phyloP scores from a whole-genome alignment of 2,329 filamentous ascomycete genomes.

The Setomelanomma holmii region DNA sequence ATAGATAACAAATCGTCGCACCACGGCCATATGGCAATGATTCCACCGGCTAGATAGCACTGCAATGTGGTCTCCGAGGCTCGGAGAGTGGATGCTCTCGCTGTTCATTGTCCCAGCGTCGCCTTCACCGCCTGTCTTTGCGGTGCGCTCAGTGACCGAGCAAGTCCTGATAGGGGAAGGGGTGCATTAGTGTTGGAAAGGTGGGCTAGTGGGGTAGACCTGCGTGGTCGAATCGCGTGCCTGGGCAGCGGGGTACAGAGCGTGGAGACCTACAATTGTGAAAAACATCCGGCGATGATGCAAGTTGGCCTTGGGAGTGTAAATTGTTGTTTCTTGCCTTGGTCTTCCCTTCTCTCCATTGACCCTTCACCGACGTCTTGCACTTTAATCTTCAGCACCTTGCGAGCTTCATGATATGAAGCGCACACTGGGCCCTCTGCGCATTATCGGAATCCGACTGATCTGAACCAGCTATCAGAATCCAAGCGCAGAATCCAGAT shows the following conservation, averaged over 20 bases:
- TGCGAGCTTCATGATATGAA: conserved; percentile 5
- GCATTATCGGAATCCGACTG: background rate
- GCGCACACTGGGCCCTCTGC: background rate
- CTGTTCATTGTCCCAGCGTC: background rate
- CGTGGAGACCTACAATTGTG: conserved; percentile 1
- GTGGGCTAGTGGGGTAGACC: conserved; percentile 7
- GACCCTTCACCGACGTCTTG: background rate
- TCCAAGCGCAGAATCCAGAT: background rate
- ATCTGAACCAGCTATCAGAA: background rate
- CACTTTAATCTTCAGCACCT: background rate
- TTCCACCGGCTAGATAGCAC: conserved; percentile 3
- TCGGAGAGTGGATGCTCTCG: background rate
- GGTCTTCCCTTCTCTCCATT: background rate
- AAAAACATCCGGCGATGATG: conserved; percentile 12
- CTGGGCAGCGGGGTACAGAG: conserved; percentile 9
- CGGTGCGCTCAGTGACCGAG: conserved; percentile 3
- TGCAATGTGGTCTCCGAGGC: background rate
- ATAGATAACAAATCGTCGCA: conserved; percentile 3
- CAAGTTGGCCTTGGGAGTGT: conserved; percentile 1
- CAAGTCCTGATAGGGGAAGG: conserved; percentile 6
- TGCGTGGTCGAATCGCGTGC: conserved; percentile 9
- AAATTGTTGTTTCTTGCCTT: background rate
- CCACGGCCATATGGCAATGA: conserved; percentile 1
- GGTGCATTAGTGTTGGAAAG: conserved; percentile 1
- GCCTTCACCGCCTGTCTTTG: conserved; percentile 5